These are phyloP conservation scores for Collybia nuda DNA, from an alignment of 768 basidiomycete genomes.

Conservation along the genomic window DNA sequence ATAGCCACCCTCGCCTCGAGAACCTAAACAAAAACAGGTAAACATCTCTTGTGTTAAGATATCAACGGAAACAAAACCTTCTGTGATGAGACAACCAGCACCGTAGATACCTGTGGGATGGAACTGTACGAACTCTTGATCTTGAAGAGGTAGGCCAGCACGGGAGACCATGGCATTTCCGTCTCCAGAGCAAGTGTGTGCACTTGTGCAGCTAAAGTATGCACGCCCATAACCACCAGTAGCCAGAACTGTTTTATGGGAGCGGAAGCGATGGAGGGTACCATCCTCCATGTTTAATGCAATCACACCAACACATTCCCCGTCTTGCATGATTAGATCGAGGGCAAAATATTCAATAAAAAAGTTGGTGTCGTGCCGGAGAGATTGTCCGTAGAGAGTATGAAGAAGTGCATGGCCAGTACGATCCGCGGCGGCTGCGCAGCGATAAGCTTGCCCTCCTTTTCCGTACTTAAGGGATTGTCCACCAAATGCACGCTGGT, in stretches of 20 bases:
- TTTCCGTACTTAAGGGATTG: slow-evolving; percentile 97
- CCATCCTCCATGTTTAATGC: slow-evolving; percentile 99
- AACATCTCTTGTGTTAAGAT: not conserved
- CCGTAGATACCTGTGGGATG: slow-evolving; percentile 99
- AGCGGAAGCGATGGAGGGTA: slow-evolving; percentile 96
- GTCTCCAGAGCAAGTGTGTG: slow-evolving; percentile 98
- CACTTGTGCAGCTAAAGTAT: slow-evolving; percentile 98
- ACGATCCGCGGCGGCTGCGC: slow-evolving; percentile 97
- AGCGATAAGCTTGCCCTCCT: slow-evolving; percentile 98
- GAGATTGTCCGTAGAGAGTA: slow-evolving; percentile 98
- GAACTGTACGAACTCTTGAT: slow-evolving; percentile 99
- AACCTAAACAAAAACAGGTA: slow-evolving; percentile 52
- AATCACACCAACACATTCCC: slow-evolving; percentile 98
- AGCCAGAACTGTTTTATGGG: slow-evolving; percentile 97
- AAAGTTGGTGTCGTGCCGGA: slow-evolving; percentile 99
- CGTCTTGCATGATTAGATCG: slow-evolving; percentile 97
- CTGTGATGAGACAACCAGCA: slow-evolving; percentile 97
- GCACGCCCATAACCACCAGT: slow-evolving; percentile 98
- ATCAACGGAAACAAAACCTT: slow-evolving; percentile 55
- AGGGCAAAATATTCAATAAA: slow-evolving; percentile 99
- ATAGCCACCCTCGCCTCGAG: slow-evolving; percentile 99
- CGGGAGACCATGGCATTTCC: slow-evolving; percentile 98
- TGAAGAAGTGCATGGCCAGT: slow-evolving; percentile 98
- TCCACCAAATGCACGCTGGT: slow-evolving; percentile 98
- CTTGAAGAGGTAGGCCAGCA: slow-evolving; percentile 95